These are phyloP conservation scores for Calocybe gangraenosa DNA, from an alignment of 768 basidiomycete genomes.

Conservation along the genomic window DNA sequence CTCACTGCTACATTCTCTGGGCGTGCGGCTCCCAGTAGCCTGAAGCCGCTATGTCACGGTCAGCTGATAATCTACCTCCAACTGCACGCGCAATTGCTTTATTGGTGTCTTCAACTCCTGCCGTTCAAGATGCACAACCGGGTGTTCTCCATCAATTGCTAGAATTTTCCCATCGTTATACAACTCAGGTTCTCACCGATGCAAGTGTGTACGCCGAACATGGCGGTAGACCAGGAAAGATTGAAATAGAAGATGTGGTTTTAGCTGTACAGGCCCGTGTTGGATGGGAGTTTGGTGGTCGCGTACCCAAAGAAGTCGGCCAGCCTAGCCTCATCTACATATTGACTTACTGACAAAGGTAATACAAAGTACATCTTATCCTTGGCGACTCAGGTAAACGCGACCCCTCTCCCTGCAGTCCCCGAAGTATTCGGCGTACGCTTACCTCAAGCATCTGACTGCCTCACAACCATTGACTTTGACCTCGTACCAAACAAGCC, in stretches of 20 bases:
- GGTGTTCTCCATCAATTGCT: constrained; percentile 83
- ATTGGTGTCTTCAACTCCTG: constrained; percentile 76
- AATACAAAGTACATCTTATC: constrained; percentile 63
- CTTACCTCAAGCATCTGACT: constrained; percentile 65
- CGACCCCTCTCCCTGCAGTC: constrained; percentile 75
- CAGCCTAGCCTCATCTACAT: not conserved
- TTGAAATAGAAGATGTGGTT: constrained; percentile 79
- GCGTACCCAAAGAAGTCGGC: constrained; percentile 83
- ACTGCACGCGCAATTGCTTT: constrained; percentile 83
- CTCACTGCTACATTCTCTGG: not conserved
- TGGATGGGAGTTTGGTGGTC: constrained; percentile 89
- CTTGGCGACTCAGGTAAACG: constrained; percentile 79
- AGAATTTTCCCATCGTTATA: constrained; percentile 83
- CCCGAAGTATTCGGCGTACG: constrained; percentile 87
- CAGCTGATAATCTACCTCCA: constrained; percentile 71
- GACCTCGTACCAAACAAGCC: constrained; percentile 84
- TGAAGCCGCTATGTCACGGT: constrained; percentile 34
- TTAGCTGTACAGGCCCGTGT: constrained; percentile 85
- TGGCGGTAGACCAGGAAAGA: constrained; percentile 70
- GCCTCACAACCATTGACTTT: constrained; percentile 79
- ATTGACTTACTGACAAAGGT: not conserved
- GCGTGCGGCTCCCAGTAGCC: constrained; percentile 6
- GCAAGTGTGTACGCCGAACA: constrained; percentile 87
- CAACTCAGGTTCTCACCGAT: constrained; percentile 78
- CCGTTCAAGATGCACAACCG: constrained; percentile 83